Conservation (phyloP, 78 protist genomes). For the Trichosphaerium sp. region DNA sequence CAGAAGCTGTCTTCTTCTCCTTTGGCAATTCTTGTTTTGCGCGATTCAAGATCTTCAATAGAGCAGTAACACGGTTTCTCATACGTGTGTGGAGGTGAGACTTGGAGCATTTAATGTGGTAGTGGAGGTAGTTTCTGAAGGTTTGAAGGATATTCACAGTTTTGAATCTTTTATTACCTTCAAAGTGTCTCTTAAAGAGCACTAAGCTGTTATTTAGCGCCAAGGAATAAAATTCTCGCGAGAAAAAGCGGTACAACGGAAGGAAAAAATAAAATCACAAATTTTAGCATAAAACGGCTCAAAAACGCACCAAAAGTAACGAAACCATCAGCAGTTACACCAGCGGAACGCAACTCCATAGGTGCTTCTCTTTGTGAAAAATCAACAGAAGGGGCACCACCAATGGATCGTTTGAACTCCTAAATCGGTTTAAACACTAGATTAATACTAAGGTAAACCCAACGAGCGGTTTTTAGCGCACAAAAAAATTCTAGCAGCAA, state of each 20-base stretch:
- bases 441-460: not conserved
- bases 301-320: constrained; percentile 48
- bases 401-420: constrained; percentile 38
- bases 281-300: not conserved
- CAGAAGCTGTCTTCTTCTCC: too few species aligned
- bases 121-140: constrained; percentile 84
- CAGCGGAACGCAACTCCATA: constrained; percentile 45
- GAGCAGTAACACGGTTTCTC: constrained; percentile 68
- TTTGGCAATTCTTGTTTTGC: constrained; percentile 80
- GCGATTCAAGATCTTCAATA: constrained; percentile 71
- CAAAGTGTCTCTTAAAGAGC: not conserved
- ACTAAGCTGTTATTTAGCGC: not conserved
- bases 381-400: constrained; percentile 39
- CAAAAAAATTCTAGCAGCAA: not conserved
- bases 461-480: too few species aligned
- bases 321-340: constrained; percentile 42
- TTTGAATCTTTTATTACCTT: constrained; percentile 16
- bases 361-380: constrained; percentile 49
- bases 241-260: constrained; percentile 33
- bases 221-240: not conserved
- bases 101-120: constrained; percentile 87
- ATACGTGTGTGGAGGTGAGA: constrained; percentile 83
- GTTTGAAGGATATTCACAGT: constrained; percentile 55
- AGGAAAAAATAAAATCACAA: constrained; percentile 29
- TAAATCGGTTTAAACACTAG: constrained; percentile 14